Percentiles rank a stretch among this genome's conserved stretches.
Conservation (phyloP, 108 stramenopile genomes). For the Cyclostephanos tholiformis region DNA sequence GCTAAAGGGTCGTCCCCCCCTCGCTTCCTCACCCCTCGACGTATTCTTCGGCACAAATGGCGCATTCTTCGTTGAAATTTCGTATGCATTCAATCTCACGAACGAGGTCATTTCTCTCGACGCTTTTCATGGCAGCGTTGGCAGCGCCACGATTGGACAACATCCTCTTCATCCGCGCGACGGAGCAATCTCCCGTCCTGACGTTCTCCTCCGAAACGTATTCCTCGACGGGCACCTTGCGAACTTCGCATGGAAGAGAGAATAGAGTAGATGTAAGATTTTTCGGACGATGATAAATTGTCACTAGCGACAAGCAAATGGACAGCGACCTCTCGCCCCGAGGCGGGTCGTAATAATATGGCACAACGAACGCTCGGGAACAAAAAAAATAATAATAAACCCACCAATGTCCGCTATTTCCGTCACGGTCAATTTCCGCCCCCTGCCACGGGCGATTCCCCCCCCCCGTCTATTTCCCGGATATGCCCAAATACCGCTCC, state of each 20-base stretch:
- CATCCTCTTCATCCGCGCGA: slow-evolving; percentile 39
- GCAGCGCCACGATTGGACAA: slow-evolving; percentile 34
- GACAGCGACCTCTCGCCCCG: too few relatives aligned
- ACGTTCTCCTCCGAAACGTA: slow-evolving; percentile 38
- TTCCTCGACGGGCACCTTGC: slow-evolving; percentile 46
- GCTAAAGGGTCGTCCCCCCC: background rate
- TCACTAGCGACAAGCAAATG: too few relatives aligned
- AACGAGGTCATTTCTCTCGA: slow-evolving; percentile 34
- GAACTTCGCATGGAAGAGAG: background rate
- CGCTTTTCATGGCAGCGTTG: slow-evolving; percentile 20
- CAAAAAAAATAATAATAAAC: too few relatives aligned
- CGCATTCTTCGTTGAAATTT: slow-evolving; percentile 43
- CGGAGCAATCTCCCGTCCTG: slow-evolving; percentile 29
- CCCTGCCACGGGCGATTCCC: background rate
- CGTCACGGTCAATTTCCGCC: slow-evolving; percentile 27
- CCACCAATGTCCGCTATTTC: slow-evolving; percentile 36
- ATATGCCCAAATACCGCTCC: slow-evolving; percentile 1
- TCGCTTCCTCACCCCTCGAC: slow-evolving; percentile 36
- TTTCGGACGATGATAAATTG: too few relatives aligned
- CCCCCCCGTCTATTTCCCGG: slow-evolving; percentile 21
- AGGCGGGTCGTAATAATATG: too few relatives aligned
- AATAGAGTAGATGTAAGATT: background rate
- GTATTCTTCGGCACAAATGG: slow-evolving; percentile 48
- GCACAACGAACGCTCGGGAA: too few relatives aligned
- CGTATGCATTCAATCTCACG: slow-evolving; percentile 26